Base-by-base conservation (phyloP, 129 eudicot species). In the Flaveria linearis region DNA sequence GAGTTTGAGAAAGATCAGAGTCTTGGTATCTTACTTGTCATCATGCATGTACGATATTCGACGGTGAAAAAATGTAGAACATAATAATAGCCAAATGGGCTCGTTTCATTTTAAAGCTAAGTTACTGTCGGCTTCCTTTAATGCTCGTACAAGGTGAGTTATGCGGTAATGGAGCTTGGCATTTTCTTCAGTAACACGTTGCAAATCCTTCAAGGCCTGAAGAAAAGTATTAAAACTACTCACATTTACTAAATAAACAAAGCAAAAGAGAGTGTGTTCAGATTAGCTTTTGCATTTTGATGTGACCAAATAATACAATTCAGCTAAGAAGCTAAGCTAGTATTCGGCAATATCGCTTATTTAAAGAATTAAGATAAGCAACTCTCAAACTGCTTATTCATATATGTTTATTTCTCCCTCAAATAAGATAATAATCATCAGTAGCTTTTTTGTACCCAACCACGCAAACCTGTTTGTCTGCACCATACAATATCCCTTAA, bases 161-260 rank as follows among this genome's bases (percentile, higher is more conserved):
- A 88, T 84, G 36, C 93, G 96, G 73, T 89, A 87, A 55, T 79
- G 85, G 77, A 89, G 89, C 73, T 88, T 92, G 7, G 82, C 89
- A 65, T 86, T 90, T 68, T 92, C 98, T 26, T 74, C 81, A 39
- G 81, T 74, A 74, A 83, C 93, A 20, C 70, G 78, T 56, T 60
- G 66, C 39, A 60, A 23, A 60, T 60, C 39, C 66, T 84, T 87
- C 76, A 76, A 62, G 74, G 83, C 85, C 86, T 84, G 76, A 73
- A 28, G 25, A 50, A 49, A n/a, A 56, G n/a, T 18, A 22, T 22
- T 23, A 22, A 23, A 60, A 25, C 16, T 60, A 23, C 16, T 25
- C 11, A 60, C 25, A 17, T 60, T 60, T 23, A 60, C 39, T 60
- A 2, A 18, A 51, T 15, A 51, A 51, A 15, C 7, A 63, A 12